Evolutionary conservation across 768 basidiomycete species (phyloP).

Genomic region (Phylloporus rhodoxanthus): DNA sequence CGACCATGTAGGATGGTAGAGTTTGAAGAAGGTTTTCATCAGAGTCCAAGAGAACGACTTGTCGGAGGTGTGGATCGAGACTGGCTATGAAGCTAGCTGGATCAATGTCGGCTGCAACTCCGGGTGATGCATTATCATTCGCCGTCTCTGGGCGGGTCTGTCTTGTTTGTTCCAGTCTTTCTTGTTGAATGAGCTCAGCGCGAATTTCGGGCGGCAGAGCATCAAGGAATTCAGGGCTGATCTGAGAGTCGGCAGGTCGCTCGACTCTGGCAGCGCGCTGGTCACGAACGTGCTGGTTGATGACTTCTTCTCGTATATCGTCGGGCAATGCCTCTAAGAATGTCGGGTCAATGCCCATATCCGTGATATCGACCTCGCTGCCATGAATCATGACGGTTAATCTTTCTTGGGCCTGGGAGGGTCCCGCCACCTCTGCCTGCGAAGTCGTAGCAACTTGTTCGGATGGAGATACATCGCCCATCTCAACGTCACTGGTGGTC

Average conservation of each 20-base stretch:
- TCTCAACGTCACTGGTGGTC: conserved; percentile 41
- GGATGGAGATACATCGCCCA: conserved; percentile 36
- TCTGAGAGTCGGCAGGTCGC: conserved; percentile 75
- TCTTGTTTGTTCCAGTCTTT: conserved; percentile 76
- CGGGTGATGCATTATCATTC: conserved; percentile 27
- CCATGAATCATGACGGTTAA: conserved; percentile 91
- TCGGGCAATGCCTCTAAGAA: conserved; percentile 97
- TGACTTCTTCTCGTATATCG: conserved; percentile 96
- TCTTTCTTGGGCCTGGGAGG: conserved; percentile 48
- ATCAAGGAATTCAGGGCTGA: conserved; percentile 92
- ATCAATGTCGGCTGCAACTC: conserved; percentile 67
- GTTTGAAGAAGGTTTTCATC: conserved; percentile 80
- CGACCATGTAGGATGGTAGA: conserved; percentile 79
- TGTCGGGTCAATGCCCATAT: conserved; percentile 96
- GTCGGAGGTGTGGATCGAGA: conserved; percentile 82
- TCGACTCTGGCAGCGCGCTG: conserved; percentile 73
- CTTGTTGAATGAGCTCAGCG: conserved; percentile 95
- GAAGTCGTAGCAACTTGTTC: conserved; percentile 17
- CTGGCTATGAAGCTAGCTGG: conserved; percentile 88
- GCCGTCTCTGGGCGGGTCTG: conserved; percentile 34
- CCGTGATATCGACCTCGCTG: conserved; percentile 91
- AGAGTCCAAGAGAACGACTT: conserved; percentile 86
- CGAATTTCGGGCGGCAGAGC: conserved; percentile 95
- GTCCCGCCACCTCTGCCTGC: conserved; percentile 18
- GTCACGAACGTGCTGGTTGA: conserved; percentile 95